These are phyloP conservation scores for Corrigiola litoralis DNA, from an alignment of 179 eudicot genomes.

Conservation along the genomic window DNA sequence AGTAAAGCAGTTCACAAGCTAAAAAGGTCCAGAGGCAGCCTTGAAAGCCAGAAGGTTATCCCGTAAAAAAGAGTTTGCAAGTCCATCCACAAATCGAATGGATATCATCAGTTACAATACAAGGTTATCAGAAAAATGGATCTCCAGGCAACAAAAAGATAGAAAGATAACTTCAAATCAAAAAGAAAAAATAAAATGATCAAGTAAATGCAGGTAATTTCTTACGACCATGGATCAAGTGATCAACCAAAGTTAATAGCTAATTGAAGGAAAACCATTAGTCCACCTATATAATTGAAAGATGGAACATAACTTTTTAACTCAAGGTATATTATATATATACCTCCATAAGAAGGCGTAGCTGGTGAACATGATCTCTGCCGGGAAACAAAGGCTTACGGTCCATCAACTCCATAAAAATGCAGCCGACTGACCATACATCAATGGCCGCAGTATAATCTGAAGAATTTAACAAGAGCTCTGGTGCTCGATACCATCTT, in stretches of 20 bases:
- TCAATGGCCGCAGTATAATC: constrained; percentile 91
- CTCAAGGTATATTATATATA: neutral
- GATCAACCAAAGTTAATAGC: no score
- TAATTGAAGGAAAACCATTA: neutral
- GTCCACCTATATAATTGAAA: neutral
- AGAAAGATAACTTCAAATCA: no score
- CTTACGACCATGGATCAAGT: no score
- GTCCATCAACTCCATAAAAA: constrained; percentile 94
- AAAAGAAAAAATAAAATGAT: no score
- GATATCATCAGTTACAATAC: no score
- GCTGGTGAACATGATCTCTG: constrained; percentile 89
- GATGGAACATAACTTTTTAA: neutral
- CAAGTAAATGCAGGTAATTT: no score
- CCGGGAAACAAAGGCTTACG: constrained; percentile 92
- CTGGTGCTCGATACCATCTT: constrained; percentile 87
- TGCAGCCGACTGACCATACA: constrained; percentile 93
- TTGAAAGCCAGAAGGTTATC: neutral
- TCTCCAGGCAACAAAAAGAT: no score
- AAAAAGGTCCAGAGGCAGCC: neutral
- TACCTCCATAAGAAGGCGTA: constrained; percentile 91
- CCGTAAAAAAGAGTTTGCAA: neutral
- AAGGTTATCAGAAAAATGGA: no score
- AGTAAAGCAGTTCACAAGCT: neutral
- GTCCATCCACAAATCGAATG: neutral
- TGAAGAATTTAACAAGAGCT: constrained; percentile 75